Conservation (phyloP, 139 green algal genomes). For the Dunaliella primolecta region DNA sequence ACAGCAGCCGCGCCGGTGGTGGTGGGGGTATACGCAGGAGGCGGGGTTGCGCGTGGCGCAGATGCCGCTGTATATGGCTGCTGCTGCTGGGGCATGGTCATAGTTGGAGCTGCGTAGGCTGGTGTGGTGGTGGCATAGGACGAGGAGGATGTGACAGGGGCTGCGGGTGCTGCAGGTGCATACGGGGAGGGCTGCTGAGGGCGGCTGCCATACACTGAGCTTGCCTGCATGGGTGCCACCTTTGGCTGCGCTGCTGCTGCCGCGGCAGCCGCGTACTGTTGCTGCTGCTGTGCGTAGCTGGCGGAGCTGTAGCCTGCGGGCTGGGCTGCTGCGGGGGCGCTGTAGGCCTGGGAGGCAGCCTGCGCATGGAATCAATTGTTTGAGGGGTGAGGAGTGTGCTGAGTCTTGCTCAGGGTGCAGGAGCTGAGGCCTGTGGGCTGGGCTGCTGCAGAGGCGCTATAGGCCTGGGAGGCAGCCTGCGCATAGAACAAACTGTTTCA, state of each 20-base stretch:
- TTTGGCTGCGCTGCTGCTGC: not conserved
- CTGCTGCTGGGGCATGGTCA: conserved; percentile 3
- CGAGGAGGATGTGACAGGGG: not conserved
- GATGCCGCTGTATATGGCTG: not conserved
- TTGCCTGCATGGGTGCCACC: not conserved
- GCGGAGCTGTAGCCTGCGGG: not conserved
- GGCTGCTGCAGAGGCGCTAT: no score
- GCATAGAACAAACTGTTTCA: no score
- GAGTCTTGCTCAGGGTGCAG: no score
- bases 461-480: no score
- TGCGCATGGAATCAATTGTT: not conserved
- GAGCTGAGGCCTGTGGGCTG: not conserved
- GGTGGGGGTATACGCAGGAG: conserved; percentile 9
- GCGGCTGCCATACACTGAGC: not conserved
- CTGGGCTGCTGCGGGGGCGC: not conserved
- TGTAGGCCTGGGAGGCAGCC: not conserved
- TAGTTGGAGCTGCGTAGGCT: not conserved
- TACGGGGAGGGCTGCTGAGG: not conserved
- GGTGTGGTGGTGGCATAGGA: not conserved
- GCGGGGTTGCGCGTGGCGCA: not conserved
- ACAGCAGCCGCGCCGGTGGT: not conserved
- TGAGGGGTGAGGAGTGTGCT: no score
- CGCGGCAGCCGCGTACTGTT: conserved; percentile 9
- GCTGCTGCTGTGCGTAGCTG: conserved; percentile 8
- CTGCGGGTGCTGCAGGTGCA: not conserved